These are phyloP conservation scores for Aspergillus unguis DNA, from an alignment of 2,329 filamentous ascomycete genomes.

Conservation along the genomic window DNA sequence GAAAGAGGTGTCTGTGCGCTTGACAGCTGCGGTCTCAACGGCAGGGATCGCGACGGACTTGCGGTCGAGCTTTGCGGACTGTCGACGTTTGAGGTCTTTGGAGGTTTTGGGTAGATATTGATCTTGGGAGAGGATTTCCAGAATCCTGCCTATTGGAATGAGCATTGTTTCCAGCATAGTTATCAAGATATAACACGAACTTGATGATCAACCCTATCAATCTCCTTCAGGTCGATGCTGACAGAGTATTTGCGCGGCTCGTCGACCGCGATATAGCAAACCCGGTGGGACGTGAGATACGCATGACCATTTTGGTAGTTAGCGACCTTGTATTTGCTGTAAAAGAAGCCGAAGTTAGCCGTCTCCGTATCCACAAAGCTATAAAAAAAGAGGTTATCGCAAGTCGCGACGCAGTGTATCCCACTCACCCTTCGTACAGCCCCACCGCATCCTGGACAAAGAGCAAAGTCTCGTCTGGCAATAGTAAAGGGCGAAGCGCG, in stretches of 20 bases:
- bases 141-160: constrained; percentile 68
- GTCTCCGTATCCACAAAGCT: neutral
- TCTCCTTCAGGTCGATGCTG: constrained; percentile 81
- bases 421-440: constrained; percentile 86
- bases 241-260: constrained; percentile 82
- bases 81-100: constrained; percentile 54
- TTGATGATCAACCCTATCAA: constrained; percentile 88
- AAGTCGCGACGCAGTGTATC: constrained; percentile 4
- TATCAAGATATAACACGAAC: constrained; percentile 38
- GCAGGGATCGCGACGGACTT: constrained; percentile 25
- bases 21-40: constrained; percentile 32
- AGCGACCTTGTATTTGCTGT: constrained; percentile 89
- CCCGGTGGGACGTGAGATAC: constrained; percentile 91
- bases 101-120: constrained; percentile 77
- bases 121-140: constrained; percentile 94
- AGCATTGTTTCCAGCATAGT: constrained; percentile 1
- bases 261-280: constrained; percentile 88
- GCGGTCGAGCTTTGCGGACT: constrained; percentile 53
- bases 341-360: constrained; percentile 17
- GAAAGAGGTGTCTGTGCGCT: constrained; percentile 31
- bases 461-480: constrained; percentile 88
- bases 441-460: constrained; percentile 98
- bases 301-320: constrained; percentile 94
- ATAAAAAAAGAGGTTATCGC: neutral
- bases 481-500: constrained; percentile 85